Percentiles rank a stretch among this genome's conserved stretches.
Conservation (phyloP, 148 eudicot species). For the Fagopyrum homotropicum region DNA sequence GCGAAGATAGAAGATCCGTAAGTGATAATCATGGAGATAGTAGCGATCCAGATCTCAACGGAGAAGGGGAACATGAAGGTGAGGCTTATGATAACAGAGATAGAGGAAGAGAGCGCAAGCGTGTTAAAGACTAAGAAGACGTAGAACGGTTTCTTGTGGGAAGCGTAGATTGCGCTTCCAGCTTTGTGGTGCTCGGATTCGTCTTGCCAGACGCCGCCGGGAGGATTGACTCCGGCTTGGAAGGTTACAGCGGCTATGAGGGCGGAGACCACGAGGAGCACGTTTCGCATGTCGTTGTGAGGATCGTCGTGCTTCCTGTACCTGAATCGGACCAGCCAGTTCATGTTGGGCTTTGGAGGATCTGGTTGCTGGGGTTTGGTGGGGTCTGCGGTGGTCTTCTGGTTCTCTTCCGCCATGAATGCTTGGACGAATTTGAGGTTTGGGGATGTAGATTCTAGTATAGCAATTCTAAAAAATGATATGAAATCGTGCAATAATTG, state of each 20-base stretch:
- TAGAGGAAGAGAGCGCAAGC: slow-evolving; percentile 12
- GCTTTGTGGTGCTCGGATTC: background rate
- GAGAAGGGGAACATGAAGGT: slow-evolving; percentile 17
- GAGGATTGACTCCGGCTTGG: slow-evolving; percentile 29
- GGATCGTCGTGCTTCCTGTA: slow-evolving; percentile 1
- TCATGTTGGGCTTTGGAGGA: background rate
- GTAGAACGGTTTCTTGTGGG: background rate
- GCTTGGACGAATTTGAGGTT: too few relatives aligned
- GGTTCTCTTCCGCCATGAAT: background rate
- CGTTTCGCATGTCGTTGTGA: slow-evolving; percentile 8
- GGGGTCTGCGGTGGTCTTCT: background rate
- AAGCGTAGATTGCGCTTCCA: slow-evolving; percentile 11
- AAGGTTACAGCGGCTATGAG: slow-evolving; percentile 32
- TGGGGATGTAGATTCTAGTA: too few relatives aligned
- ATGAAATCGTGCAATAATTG: too few relatives aligned
- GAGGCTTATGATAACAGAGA: slow-evolving; percentile 20
- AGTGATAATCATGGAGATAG: slow-evolving; percentile 9
- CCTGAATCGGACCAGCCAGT: slow-evolving; percentile 8
- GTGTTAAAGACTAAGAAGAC: background rate
- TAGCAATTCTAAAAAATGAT: too few relatives aligned
- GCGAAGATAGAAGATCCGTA: slow-evolving; percentile 10
- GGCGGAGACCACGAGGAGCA: slow-evolving; percentile 26
- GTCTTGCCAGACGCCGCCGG: slow-evolving; percentile 37
- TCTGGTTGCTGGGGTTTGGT: background rate
- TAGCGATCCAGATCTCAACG: slow-evolving; percentile 13